Percentiles rank a stretch among this genome's conserved stretches.
phyloP scores from a whole-genome alignment of 2,329 filamentous ascomycete genomes.

The Coniochaeta sp. region DNA sequence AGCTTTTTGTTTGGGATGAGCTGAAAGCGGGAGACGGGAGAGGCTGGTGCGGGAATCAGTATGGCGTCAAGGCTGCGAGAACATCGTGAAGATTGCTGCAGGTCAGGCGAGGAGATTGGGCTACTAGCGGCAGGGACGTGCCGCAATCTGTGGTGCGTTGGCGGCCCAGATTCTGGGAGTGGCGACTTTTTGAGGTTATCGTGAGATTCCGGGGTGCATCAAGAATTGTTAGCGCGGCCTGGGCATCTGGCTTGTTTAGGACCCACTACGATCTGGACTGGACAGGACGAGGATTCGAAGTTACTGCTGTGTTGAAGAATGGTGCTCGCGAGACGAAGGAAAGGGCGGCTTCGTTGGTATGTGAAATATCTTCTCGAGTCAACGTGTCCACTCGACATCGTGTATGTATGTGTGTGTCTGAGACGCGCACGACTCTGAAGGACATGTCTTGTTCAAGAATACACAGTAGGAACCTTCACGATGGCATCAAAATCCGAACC shows the following conservation, averaged over 20 bases:
- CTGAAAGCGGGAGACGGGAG: not conserved
- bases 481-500: not conserved
- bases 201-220: conserved; percentile 3
- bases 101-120: not conserved
- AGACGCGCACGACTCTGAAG: not conserved
- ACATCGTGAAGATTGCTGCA: not conserved
- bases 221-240: not conserved
- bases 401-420: too few species aligned
- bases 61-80: not conserved
- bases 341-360: not conserved
- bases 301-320: not conserved
- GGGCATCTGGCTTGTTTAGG: not conserved
- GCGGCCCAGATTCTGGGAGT: not conserved
- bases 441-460: not conserved
- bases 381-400: too few species aligned
- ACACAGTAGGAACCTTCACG: not conserved
- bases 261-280: not conserved
- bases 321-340: not conserved
- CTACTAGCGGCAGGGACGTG: not conserved
- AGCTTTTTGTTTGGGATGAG: not conserved
- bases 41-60: not conserved
- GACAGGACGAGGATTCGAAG: not conserved
- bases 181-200: conserved; percentile 1
- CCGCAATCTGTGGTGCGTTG: not conserved
- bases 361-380: not conserved